Base-by-base conservation (phyloP, 805 yeast species). In the Vanderwaltozyma polyspora region DNA sequence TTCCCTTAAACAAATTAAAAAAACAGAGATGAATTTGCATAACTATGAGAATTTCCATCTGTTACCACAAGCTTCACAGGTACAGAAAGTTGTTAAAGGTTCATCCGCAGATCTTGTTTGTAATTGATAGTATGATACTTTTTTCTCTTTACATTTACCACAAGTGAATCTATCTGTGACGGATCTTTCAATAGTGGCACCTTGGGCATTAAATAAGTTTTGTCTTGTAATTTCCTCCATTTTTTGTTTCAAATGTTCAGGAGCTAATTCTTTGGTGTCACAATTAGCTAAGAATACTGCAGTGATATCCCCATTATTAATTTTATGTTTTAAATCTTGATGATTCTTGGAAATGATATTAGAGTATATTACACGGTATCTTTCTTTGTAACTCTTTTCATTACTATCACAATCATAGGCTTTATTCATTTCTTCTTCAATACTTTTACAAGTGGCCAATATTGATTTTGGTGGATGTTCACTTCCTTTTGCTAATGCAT, bases 71-170 rank as follows among this genome's bases (percentile, higher is more conserved):
- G 75, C 84, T 52, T 87, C 96, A 66, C 98, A 91, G 3, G 95
- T 87, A 66, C 98, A 91, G 57, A 91, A 91, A 1, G 98, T 91
- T 6, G 98, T 91, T 51, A 91, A 72, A 39, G 98, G 98, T 62
- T 91, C 98, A 74, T 91, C 98, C 14, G 98, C 98, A 38, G 95
- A 83, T 62, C 98, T 72, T 23, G 98, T 91, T 67, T 91, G 98
- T 79, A 91, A 72, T 64, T 91, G 98, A 61, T 87, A 89, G 59
- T 91, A 91, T 48, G 94, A 81, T 28, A 91, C 98, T 66, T 85
- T 86, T 70, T 87, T 86, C 58, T 86, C 89, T 62, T 89, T 91
- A 72, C 98, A 91, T 60, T 89, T 91, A 33, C 97, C 96, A 63
- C 98, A 91, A 2, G 94, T 80, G 59, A 91, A 91, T 59, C 97